Evolutionary conservation across 768 basidiomycete species (phyloP).

Genomic region (Rhodotorula paludigena): DNA sequence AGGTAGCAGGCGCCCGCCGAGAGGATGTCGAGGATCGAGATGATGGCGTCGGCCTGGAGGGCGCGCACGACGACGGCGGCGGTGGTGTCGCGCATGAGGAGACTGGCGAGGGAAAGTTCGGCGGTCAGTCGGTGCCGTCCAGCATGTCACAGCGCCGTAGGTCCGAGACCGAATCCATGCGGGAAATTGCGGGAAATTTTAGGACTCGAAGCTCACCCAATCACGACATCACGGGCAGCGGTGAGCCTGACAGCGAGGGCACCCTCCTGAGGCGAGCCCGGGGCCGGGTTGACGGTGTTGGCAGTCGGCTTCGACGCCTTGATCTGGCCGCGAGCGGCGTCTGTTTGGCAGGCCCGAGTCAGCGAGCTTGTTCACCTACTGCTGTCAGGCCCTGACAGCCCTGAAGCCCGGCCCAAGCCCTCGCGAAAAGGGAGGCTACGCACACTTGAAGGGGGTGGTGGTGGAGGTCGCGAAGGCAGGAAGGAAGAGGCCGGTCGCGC

Average conservation of each 20-base stretch:
- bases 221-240: conserved; percentile 32
- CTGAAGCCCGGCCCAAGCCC: background rate
- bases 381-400: background rate
- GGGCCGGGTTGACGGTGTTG: background rate
- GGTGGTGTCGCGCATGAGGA: conserved; percentile 39
- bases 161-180: too few relatives aligned
- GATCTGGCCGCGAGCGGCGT: conserved; percentile 5
- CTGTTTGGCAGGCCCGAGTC: background rate
- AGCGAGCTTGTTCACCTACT: background rate
- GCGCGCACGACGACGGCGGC: conserved; percentile 39
- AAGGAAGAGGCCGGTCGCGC: conserved; percentile 16
- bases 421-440: background rate
- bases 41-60: conserved; percentile 17
- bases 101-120: too few relatives aligned
- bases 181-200: too few relatives aligned
- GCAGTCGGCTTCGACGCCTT: background rate
- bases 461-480: conserved; percentile 24
- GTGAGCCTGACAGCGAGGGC: conserved; percentile 19
- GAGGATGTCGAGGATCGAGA: conserved; percentile 19
- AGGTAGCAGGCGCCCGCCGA: conserved; percentile 28
- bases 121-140: too few relatives aligned
- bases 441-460: conserved; percentile 25
- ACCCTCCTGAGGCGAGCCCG: background rate
- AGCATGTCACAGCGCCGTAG: too few relatives aligned
- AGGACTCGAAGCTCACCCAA: too few relatives aligned